Evolutionary conservation across 257 asterid genomes (phyloP), one percentile per base, ranked within the genome.

Genomic region (Linderniella brevidens): DNA sequence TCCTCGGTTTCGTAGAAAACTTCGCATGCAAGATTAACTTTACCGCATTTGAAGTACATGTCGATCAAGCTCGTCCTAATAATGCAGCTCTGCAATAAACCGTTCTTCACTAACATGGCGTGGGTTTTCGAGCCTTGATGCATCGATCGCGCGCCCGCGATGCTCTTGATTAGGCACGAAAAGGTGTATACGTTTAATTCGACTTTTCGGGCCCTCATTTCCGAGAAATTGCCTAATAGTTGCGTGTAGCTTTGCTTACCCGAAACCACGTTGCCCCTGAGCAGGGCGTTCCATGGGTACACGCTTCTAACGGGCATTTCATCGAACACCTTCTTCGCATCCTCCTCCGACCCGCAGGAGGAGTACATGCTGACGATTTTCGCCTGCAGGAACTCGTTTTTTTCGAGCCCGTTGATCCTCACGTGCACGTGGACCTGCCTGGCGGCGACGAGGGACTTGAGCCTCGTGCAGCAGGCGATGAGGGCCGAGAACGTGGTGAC

Each of bases 31-130:
- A 78, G 71, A 70, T 65, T 84, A 60, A 78, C 53, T 63, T 76
- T 88, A 35, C 94, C 95, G 53, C 98, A 88, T 59, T 88, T 88
- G 68, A 80, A 88, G 44, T 88, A 88, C 95, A 76, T 76, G 56
- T 88, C 98, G 19, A 84, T 81, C 79, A 88, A 72, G 58, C 92
- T 61, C 19, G 98, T 88, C 68, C 49, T 68, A 35, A 88, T 42
- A 17, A 84, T 62, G 39, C 50, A 35, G 67, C 82, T 70, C 12
- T 54, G 70, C 18, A 70, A 47, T 40, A 80, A 69, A 8, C 96
- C 96, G 60, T 79, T 88, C 73, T 84, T 88, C 35, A 78, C 64
- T 79, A 84, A 58, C 15, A 78, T 48, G 42, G 85, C 96, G 52
- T 78, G 98, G 19, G 90, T 62, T 53, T 73, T 88, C 57, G 76